Base-by-base conservation (phyloP, 148 eudicot genomes). In the Limonium bicolor region DNA sequence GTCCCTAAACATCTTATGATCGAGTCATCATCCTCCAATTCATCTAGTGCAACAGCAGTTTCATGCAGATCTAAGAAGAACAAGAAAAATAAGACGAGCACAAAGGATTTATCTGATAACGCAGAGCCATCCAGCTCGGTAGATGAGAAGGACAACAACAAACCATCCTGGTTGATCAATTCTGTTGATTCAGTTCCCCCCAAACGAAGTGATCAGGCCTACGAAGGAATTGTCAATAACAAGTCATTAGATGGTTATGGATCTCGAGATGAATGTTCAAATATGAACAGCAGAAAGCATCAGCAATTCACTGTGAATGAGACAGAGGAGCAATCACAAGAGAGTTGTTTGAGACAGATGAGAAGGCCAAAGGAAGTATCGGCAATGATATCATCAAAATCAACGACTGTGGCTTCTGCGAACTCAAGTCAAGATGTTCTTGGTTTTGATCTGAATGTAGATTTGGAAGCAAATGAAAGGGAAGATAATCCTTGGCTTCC, bases 371-470 rank as follows among this genome's bases (percentile, higher is more conserved):
- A 34, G 23, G n/a, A 34, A 19, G 6, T 23, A 29, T 16, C 18
- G 34, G 20, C 62, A 53, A 22, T 17, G 55, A 48, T 55, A 14
- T 45, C 30, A 21, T 33, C 71, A 46, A 56, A 46, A 36, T 14
- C 49, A 13, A 51, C 51, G 25, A n/a, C n/a, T n/a, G n/a, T n/a
- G n/a, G 50, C 30, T 24, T 22, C 52, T 2, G 29, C 38, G 20
- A 23, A 10, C 16, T 48, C 38, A 32, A 49, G 25, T 50, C 40
- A 46, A 7, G 41, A 21, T 24, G 44, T 28, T 8, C 20, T 36
- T 43, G 56, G 33, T 31, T 76, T 80, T 62, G 80, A 80, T 62
- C 62, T 80, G 46, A 76, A 80, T 43, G 69, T 66, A 47, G 73
- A 56, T 8, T 36, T 60, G 8, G 65, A 41, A 29, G 53, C 32